A percentile compares a stretch with the other conserved stretches of the same genome.
Evolutionary conservation across 2,329 filamentous ascomycete species (phyloP).

Genomic region (Penicillium sp.): DNA sequence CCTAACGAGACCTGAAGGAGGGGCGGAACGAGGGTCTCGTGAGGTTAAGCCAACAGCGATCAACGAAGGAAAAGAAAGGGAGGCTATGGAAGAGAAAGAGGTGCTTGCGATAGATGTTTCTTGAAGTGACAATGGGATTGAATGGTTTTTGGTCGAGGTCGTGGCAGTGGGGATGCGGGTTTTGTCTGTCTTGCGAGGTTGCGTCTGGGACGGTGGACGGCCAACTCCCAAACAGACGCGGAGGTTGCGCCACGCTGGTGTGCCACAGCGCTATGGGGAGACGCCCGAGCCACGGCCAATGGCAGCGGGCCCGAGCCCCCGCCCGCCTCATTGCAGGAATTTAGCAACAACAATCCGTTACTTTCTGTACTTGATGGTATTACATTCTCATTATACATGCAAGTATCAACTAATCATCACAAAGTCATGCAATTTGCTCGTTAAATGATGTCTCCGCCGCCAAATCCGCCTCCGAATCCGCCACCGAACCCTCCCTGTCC

Average conservation of each 20-base stretch:
- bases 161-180: constrained; percentile 1
- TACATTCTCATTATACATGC: not conserved
- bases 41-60: constrained; percentile 3
- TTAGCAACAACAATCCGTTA: not conserved
- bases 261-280: not conserved
- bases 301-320: not conserved
- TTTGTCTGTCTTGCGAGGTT: constrained; percentile 9
- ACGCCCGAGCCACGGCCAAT: not conserved
- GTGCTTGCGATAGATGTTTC: not conserved
- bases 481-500: constrained; percentile 37
- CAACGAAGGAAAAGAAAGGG: constrained; percentile 19
- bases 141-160: not conserved
- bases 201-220: constrained; percentile 5
- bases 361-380: not conserved
- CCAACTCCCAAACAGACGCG: constrained; percentile 9
- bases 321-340: not conserved
- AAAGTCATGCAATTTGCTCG: not conserved
- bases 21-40: constrained; percentile 17
- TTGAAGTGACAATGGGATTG: constrained; percentile 1
- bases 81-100: not conserved
- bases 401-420: not conserved
- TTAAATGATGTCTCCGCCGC: constrained; percentile 39
- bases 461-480: constrained; percentile 42
- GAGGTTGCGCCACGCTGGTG: constrained; percentile 11
- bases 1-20: constrained; percentile 23